Conservation (phyloP, 106 monocot species). For the Agapanthus africanus region DNA sequence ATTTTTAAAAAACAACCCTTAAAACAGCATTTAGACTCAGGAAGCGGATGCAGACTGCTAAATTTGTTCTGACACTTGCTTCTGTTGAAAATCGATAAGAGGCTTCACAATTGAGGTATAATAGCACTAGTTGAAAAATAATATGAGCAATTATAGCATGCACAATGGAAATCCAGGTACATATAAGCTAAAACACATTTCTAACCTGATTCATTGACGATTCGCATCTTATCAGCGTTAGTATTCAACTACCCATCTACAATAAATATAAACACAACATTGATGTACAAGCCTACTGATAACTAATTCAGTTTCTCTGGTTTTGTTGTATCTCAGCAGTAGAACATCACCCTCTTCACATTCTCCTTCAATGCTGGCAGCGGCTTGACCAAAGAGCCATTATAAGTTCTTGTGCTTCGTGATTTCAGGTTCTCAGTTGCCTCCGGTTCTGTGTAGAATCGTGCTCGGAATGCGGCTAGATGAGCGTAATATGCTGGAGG, state of each 20-base stretch:
- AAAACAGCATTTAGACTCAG: too few species aligned
- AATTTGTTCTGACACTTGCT: too few species aligned
- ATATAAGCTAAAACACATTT: too few species aligned
- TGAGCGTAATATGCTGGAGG: constrained; percentile 73
- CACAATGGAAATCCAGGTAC: too few species aligned
- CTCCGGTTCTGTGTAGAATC: constrained; percentile 60
- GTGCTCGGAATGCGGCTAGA: constrained; percentile 63
- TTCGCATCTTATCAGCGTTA: too few species aligned
- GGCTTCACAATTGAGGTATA: too few species aligned
- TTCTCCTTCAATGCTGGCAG: constrained; percentile 61
- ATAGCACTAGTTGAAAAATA: too few species aligned
- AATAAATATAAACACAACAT: constrained; percentile 16
- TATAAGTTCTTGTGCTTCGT: constrained; percentile 9
- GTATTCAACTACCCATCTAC: constrained; percentile 5
- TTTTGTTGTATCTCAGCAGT: constrained; percentile 20
- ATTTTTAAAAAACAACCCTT: too few species aligned
- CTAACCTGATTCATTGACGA: too few species aligned
- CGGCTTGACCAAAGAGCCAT: constrained; percentile 33
- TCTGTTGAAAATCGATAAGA: too few species aligned
- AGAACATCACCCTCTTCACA: constrained; percentile 75
- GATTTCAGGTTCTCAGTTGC: constrained; percentile 20
- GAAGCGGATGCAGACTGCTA: too few species aligned
- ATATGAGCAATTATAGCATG: too few species aligned
- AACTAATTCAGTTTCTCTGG: background rate
- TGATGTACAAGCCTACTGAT: constrained; percentile 6